A percentile compares a stretch with the other conserved stretches of the same genome.
Conservation (phyloP, 352 stramenopile genomes). For the Phytophthora constricta region DNA sequence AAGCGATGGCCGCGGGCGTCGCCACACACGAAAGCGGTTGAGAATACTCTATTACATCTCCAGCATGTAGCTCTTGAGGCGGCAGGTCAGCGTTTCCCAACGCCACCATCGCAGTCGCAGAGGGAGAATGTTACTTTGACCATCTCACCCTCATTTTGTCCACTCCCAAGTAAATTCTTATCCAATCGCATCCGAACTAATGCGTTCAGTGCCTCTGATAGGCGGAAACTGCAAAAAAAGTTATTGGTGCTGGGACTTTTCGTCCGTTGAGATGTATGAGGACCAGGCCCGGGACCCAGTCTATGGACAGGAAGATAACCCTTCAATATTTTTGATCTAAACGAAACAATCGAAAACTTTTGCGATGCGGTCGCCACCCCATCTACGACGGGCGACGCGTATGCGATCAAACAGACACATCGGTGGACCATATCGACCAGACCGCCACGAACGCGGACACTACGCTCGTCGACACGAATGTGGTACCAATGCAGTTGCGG, state of each 20-base stretch:
- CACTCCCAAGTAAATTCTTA: background rate
- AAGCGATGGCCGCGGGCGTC: background rate
- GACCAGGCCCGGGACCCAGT: background rate
- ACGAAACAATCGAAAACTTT: too few species aligned
- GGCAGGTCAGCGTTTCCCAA: background rate
- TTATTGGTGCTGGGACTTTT: background rate
- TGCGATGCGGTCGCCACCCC: too few species aligned
- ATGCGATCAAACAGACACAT: too few species aligned
- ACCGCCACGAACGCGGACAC: too few species aligned
- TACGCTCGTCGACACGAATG: too few species aligned
- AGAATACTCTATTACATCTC: background rate
- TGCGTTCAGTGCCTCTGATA: background rate
- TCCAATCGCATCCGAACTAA: background rate
- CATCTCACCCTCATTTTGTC: background rate
- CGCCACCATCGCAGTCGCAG: background rate
- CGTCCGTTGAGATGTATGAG: background rate
- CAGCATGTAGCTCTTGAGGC: background rate
- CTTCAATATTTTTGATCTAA: background rate
- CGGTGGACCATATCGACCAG: too few species aligned
- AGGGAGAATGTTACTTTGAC: background rate
- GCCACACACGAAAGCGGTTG: background rate
- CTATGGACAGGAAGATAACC: background rate
- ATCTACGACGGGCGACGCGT: too few species aligned
- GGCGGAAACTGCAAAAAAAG: background rate
- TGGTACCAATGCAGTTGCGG: too few species aligned